Conservation (phyloP, 257 asterid genomes). For the Ehretia macrophylla region DNA sequence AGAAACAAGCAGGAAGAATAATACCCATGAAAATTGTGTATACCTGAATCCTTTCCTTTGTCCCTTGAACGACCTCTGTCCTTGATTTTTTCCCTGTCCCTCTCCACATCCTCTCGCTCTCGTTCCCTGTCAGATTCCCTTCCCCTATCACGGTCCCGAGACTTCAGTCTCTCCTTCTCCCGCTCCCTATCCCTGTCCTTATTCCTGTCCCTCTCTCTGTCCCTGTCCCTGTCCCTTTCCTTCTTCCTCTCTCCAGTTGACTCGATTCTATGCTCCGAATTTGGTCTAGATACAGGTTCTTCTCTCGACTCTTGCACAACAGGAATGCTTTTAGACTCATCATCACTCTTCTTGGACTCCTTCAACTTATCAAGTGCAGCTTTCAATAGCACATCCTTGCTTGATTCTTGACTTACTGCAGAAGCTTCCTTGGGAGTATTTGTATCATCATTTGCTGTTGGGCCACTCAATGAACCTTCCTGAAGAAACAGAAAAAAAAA, state of each 20-base stretch:
- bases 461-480: slow-evolving; percentile 46
- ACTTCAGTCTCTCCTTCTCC: slow-evolving; percentile 55
- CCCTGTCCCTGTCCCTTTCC: slow-evolving; percentile 31
- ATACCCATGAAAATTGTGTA: slow-evolving; percentile 7
- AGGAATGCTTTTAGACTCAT: slow-evolving; percentile 40
- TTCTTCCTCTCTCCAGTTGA: slow-evolving; percentile 56
- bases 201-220: slow-evolving; percentile 20
- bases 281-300: slow-evolving; percentile 45
- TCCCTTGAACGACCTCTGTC: slow-evolving; percentile 75
- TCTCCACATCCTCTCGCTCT: slow-evolving; percentile 56
- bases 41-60: slow-evolving; percentile 63
- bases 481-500: slow-evolving; percentile 17
- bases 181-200: slow-evolving; percentile 48
- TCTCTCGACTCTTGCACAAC: slow-evolving; percentile 52
- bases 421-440: slow-evolving; percentile 41
- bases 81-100: slow-evolving; percentile 62
- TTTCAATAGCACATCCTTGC: slow-evolving; percentile 48
- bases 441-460: slow-evolving; percentile 40
- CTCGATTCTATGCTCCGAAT: slow-evolving; percentile 50
- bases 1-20: slow-evolving; percentile 1
- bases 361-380: slow-evolving; percentile 53
- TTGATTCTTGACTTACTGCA: slow-evolving; percentile 35
- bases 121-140: slow-evolving; percentile 72
- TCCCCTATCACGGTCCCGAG: slow-evolving; percentile 63
- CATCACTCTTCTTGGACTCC: slow-evolving; percentile 55